phyloP scores from a whole-genome alignment of 2,329 filamentous ascomycete species.

The Nemania sp. region DNA sequence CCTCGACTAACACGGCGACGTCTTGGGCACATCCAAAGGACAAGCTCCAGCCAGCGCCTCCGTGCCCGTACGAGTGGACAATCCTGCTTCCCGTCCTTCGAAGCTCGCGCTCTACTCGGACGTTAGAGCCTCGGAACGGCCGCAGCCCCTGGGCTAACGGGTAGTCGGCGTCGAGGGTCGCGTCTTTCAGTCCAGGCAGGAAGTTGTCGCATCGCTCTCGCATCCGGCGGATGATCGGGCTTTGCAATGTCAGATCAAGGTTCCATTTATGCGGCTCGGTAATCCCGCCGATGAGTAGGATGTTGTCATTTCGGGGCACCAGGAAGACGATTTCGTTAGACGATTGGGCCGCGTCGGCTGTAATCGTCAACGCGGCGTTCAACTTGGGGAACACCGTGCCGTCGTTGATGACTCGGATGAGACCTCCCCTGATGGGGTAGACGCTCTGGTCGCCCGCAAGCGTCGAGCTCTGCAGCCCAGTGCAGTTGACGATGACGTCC shows the following conservation, averaged over 20 bases:
- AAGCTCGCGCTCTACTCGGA: slow-evolving; percentile 50
- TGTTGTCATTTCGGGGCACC: slow-evolving; percentile 50
- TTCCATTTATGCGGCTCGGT: slow-evolving; percentile 44
- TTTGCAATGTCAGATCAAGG: slow-evolving; percentile 46
- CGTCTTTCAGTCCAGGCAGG: slow-evolving; percentile 47
- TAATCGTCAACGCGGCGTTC: slow-evolving; percentile 46
- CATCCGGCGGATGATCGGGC: slow-evolving; percentile 48
- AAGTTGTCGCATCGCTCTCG: slow-evolving; percentile 49
- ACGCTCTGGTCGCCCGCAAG: slow-evolving; percentile 46
- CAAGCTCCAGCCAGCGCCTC: slow-evolving; percentile 50
- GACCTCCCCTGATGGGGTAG: slow-evolving; percentile 50
- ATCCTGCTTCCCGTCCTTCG: slow-evolving; percentile 43
- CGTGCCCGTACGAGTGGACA: slow-evolving; percentile 51
- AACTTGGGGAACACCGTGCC: slow-evolving; percentile 49
- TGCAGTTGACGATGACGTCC: slow-evolving; percentile 50
- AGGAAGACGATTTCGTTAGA: slow-evolving; percentile 49
- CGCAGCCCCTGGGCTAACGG: slow-evolving; percentile 50
- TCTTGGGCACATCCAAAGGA: slow-evolving; percentile 48
- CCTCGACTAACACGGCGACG: slow-evolving; percentile 43
- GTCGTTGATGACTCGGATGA: slow-evolving; percentile 52
- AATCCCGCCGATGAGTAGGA: slow-evolving; percentile 48
- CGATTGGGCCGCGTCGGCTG: slow-evolving; percentile 44
- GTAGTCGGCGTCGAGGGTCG: slow-evolving; percentile 46
- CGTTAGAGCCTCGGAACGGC: slow-evolving; percentile 46
- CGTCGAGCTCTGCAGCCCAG: slow-evolving; percentile 45